Evolutionary conservation across 306 rosid species (phyloP), one percentile per base, ranked within the genome.

Genomic region (Canavalia gladiata): DNA sequence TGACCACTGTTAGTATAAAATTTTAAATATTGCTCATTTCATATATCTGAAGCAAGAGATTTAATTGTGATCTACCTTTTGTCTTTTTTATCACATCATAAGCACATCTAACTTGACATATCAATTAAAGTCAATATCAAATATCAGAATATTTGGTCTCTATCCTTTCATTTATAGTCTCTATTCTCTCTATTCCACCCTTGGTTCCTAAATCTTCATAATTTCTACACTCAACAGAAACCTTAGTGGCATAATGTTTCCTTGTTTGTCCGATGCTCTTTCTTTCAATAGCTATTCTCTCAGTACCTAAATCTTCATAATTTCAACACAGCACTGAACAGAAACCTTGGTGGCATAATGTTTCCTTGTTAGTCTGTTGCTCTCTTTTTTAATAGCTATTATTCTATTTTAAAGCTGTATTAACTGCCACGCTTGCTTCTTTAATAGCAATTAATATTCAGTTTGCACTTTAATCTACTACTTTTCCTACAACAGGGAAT

Each of bases 401-500:
- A 18, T 78, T 9, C 43, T 66, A 56, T 67, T 57, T 35, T 56
- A 80, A 59, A 47, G 56, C 43, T 49, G 70, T 57, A 41, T 47
- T 47, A 49, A n/a, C 56, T 79, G 73, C 49, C 42, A 28, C 55
- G 1, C 43, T 25, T 74, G 9, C 49, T 56, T 31, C 63, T 33
- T 4, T 63, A 51, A 28, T 45, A 30, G 59, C 31, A 64, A 18
- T 52, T 71, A 55, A 55, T 76, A n/a, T 74, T 33, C 29, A n/a
- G 3, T 49, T 71, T 29, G 33, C 30, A 3, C 51, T 10, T 39
- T 70, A 39, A 59, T 35, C 30, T 31, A 77, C 28, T 77, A 49
- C 25, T 54, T 63, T 71, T 62, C 68, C 63, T 34, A 57, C 84
- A 91, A 76, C 84, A 92, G 98, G 99, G 99, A 77, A 95, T 95